These are phyloP conservation scores for Chaetomiaceae sp. DNA, from an alignment of 2,329 filamentous ascomycete genomes.

Conservation along the genomic window DNA sequence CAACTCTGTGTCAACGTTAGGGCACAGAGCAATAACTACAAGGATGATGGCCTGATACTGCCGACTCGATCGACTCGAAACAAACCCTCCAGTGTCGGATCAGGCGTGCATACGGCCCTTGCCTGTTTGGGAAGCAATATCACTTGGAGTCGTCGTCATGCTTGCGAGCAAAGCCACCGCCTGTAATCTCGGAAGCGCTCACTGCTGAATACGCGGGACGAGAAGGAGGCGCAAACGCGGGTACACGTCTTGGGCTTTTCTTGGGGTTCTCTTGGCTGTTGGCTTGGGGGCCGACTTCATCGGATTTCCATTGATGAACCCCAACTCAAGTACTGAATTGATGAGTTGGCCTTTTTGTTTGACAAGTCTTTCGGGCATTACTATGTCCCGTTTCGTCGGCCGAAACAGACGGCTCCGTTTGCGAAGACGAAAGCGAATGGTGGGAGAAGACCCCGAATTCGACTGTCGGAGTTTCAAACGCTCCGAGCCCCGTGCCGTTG, in stretches of 20 bases:
- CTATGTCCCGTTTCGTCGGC: too few relatives aligned
- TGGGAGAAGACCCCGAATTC: not conserved
- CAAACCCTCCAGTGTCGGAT: too few relatives aligned
- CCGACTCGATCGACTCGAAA: too few relatives aligned
- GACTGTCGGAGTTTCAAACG: conserved; percentile 4
- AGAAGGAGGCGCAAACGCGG: not conserved
- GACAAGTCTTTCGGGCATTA: too few relatives aligned
- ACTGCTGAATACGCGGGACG: conserved; percentile 7
- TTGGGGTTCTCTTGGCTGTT: not conserved
- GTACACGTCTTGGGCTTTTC: not conserved
- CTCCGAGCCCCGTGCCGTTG: conserved; percentile 4
- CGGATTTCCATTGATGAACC: too few relatives aligned
- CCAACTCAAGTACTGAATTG: too few relatives aligned
- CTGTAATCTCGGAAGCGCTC: conserved; percentile 11
- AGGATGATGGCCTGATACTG: too few relatives aligned
- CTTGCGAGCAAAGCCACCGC: conserved; percentile 10
- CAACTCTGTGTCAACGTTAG: too few relatives aligned
- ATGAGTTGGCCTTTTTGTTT: too few relatives aligned
- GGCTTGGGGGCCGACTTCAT: not conserved
- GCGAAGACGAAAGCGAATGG: too few relatives aligned
- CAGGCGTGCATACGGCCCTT: not conserved
- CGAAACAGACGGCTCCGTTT: not conserved
- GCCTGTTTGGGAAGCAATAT: not conserved
- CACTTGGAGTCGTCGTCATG: conserved; percentile 11
- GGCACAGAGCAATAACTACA: too few relatives aligned